Base-by-base conservation (phyloP, 257 asterid species). In the Plectranthus barbatus region DNA sequence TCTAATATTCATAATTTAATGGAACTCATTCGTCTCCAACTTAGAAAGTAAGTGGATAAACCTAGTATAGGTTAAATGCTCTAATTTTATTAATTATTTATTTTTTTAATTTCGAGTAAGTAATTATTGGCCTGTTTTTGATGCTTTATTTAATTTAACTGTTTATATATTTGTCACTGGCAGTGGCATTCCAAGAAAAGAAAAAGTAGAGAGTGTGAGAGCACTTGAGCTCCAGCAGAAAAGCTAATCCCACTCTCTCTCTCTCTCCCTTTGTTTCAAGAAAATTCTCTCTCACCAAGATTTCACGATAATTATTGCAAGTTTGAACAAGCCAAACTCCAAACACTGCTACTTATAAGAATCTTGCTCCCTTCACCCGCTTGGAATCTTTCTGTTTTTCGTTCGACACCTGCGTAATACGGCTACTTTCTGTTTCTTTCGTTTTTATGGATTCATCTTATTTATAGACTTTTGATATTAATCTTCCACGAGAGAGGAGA, bases 391-490 rank as follows among this genome's bases (percentile, higher is more conserved):
- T 44, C 47, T 44, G 9, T 42, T 44, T 52, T 19, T 20, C 9
- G 17, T 50, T 29, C 31, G 2, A 37, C 45, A 26, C 39, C 46
- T 49, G 69, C 51, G 41, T 18, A 29, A 65, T 66, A 37, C 75
- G 60, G 60, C 12, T 51, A 52, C 75, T 79, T 55, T 76, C 53
- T 40, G 11, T 34, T 52, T 60, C 18, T 13, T 5, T 69, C 64
- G 60, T 74, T 57, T 65, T 60, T 34, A 68, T 82, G 84, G 74
- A 48, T 58, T 73, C 79, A 33, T 64, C 68, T 61, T 62, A 72
- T 65, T 67, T 60, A 71, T 61, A 53, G 33, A 33, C 44, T 20
- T 76, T 70, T 60, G 17, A 39, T 68, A 39, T 39, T 20, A 61
- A 29, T 69, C 13, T 26, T 34, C 45, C 60, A 50, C 50, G 54